A percentile compares a stretch with the other conserved stretches of the same genome.
These are phyloP conservation scores for Daedalea quercina DNA, from an alignment of 768 basidiomycete genomes.

Conservation along the genomic window DNA sequence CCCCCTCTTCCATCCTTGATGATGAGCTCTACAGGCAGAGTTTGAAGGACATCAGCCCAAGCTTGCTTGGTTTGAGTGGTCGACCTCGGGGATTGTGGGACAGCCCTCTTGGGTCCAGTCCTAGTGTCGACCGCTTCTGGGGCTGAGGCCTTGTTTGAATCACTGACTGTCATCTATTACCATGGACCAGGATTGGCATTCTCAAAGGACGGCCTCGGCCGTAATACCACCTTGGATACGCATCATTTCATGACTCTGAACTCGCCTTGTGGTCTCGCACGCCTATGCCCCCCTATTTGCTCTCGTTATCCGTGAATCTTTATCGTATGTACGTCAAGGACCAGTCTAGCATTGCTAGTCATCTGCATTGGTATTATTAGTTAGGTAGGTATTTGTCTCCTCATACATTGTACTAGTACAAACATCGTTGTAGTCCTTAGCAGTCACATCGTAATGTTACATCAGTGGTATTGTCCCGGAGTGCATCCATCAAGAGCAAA, in stretches of 20 bases:
- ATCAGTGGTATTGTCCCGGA: background rate
- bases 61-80: conserved; percentile 33
- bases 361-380: background rate
- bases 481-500: background rate
- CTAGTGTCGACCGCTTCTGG: conserved; percentile 35
- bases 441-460: background rate
- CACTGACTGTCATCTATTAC: background rate
- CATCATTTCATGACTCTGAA: background rate
- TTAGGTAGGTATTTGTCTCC: background rate
- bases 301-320: background rate
- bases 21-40: conserved; percentile 55
- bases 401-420: no score
- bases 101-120: conserved; percentile 60
- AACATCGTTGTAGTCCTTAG: background rate
- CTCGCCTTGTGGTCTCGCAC: background rate
- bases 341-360: background rate
- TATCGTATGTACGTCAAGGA: background rate
- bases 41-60: conserved; percentile 50
- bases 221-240: background rate
- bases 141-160: conserved; percentile 2
- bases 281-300: background rate
- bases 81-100: conserved; percentile 51
- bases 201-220: background rate
- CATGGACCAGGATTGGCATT: background rate
- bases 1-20: conserved; percentile 59